Base-by-base conservation (phyloP, 768 basidiomycete species). In the Boletus edulis region DNA sequence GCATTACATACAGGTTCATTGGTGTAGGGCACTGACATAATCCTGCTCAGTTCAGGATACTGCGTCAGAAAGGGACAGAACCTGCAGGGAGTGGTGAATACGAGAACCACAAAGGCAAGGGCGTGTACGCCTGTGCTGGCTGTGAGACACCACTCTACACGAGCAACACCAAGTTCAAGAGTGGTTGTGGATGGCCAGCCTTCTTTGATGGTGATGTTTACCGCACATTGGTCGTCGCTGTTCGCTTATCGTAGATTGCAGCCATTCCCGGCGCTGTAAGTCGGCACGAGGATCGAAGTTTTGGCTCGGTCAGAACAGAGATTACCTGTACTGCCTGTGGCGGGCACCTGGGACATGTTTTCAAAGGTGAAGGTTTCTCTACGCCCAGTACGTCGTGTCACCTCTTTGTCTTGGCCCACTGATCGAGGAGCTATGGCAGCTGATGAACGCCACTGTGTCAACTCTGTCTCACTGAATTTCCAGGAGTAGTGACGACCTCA, bases 111-210 rank as follows among this genome's bases (percentile, higher is more conserved):
- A 69, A 69, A 22, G 81, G 75, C 4, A 65, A 80, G 29, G 94
- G 94, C 10, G 78, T 86, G 1, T 96, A 94, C 67, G 62, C 73
- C 42, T 95, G 94, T 65, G 87, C 84, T 10, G 94, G 81, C 9
- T 96, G 94, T 70, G 78, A 78, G 35, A 84, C 91, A 3, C 87
- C 93, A 1, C 73, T 97, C 46, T 97, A 96, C 77, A 91, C 86
- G 77, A 91, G 89, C 64, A 78, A 77, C 27, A 94, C 92, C 60
- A 97, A 97, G 73, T 97, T 96, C 73, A 80, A 88, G 62, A 94
- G 91, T 55, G 92, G 93, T 9, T 96, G 92, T 64, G 94, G 94
- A 22, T 98, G 94, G 94, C 94, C 95, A n/a, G 92, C 94, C 1
- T 98, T 97, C 80, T 98, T 88, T 67, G 94, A 96, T 67, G 89